These are phyloP conservation scores for Trichocladium uniseriatum DNA, from an alignment of 495 filamentous ascomycete species.

Conservation along the genomic window DNA sequence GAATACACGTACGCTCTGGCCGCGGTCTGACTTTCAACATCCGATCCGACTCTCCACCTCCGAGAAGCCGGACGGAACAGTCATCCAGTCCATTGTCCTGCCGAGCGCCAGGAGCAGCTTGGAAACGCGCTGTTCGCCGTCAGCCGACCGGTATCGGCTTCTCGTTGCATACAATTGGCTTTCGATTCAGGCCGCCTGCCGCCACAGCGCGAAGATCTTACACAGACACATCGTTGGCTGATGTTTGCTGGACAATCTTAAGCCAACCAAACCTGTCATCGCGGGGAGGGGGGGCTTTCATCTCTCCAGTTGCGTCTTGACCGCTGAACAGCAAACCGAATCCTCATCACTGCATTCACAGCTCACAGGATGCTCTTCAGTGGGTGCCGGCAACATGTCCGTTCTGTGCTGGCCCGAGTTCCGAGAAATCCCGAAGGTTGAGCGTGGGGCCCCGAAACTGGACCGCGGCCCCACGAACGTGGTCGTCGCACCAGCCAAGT, in stretches of 20 bases:
- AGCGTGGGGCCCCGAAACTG: conserved; percentile 14
- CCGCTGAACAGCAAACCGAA: no score
- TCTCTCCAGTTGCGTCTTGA: no score
- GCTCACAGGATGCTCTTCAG: no score
- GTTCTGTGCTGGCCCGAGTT: neutral
- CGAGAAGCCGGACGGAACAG: conserved; percentile 1
- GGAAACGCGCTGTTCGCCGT: neutral
- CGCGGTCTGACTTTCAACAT: neutral
- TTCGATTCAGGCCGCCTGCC: neutral
- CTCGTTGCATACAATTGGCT: neutral
- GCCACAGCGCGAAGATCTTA: neutral
- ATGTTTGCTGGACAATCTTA: no score
- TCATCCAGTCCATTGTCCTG: conserved; percentile 4
- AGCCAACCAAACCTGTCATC: no score
- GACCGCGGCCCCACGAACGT: conserved; percentile 6
- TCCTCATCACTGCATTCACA: no score
- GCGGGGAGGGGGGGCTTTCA: no score
- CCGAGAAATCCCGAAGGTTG: conserved; percentile 21
- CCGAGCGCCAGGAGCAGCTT: neutral
- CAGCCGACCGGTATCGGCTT: conserved; percentile 5
- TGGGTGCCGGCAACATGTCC: no score
- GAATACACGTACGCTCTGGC: neutral
- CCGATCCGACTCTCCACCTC: conserved; percentile 1
- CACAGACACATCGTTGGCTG: no score
- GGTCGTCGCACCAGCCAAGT: no score